Conservation (phyloP, 768 basidiomycete genomes). For the Boletus rubescentipes region DNA sequence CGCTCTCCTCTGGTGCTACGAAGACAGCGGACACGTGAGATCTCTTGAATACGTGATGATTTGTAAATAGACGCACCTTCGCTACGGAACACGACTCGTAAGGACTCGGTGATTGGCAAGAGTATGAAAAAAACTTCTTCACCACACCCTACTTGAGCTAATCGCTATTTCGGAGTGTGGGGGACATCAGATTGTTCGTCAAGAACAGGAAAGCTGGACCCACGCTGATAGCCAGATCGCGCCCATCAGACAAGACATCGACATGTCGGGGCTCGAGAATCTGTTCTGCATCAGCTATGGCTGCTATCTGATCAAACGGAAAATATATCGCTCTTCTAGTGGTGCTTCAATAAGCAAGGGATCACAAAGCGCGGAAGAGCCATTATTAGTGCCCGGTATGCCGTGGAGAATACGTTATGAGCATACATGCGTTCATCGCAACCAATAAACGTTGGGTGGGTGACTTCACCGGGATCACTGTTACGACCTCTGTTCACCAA, state of each 20-base stretch:
- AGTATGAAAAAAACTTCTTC: neutral
- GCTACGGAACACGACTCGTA: neutral
- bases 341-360: neutral
- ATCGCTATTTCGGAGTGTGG: neutral
- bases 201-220: neutral
- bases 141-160: neutral
- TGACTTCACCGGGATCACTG: neutral
- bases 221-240: constrained; percentile 3
- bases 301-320: neutral
- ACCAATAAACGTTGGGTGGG: neutral
- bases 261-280: neutral
- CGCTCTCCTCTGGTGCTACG: neutral
- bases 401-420: constrained; percentile 3
- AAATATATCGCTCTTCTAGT: neutral
- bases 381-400: neutral
- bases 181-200: constrained; percentile 1
- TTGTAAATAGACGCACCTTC: neutral
- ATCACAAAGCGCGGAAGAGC: neutral
- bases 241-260: constrained; percentile 10
- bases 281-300: neutral
- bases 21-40: neutral
- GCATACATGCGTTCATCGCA: neutral
- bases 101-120: neutral
- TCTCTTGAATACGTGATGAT: neutral
- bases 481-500: neutral